Evolutionary conservation across 148 eudicot species (phyloP).

Genomic region (Polygonum aviculare): DNA sequence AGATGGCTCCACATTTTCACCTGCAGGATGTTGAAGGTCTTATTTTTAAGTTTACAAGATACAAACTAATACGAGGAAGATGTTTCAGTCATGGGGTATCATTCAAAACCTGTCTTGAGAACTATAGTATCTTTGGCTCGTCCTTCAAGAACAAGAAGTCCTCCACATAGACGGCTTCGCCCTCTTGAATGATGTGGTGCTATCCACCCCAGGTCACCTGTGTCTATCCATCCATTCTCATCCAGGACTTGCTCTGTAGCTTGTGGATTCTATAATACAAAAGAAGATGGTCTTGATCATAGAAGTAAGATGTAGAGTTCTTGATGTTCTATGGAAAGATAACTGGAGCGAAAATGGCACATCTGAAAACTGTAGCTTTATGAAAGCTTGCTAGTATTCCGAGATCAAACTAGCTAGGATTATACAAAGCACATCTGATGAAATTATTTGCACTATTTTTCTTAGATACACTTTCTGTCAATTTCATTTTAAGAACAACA

Average conservation of each 20-base stretch:
- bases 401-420: neutral
- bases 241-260: slow-evolving; percentile 67
- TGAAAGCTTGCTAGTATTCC: neutral
- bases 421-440: neutral
- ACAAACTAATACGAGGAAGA: neutral
- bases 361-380: neutral
- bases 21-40: slow-evolving; percentile 22
- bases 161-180: slow-evolving; percentile 77
- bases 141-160: slow-evolving; percentile 84
- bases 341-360: neutral
- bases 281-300: neutral
- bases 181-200: slow-evolving; percentile 77
- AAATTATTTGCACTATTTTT: neutral
- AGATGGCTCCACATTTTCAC: slow-evolving; percentile 94
- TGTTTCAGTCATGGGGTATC: neutral
- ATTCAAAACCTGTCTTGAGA: slow-evolving; percentile 67
- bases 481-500: neutral
- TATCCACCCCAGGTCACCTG: slow-evolving; percentile 98
- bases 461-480: neutral
- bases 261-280: slow-evolving; percentile 44
- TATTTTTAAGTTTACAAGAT: neutral
- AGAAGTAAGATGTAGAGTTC: neutral
- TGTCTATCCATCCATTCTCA: slow-evolving; percentile 75
- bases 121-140: slow-evolving; percentile 98
- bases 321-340: neutral